Evolutionary conservation across 345 rosid species (phyloP).

Genomic region (Raphanus raphanistrum): DNA sequence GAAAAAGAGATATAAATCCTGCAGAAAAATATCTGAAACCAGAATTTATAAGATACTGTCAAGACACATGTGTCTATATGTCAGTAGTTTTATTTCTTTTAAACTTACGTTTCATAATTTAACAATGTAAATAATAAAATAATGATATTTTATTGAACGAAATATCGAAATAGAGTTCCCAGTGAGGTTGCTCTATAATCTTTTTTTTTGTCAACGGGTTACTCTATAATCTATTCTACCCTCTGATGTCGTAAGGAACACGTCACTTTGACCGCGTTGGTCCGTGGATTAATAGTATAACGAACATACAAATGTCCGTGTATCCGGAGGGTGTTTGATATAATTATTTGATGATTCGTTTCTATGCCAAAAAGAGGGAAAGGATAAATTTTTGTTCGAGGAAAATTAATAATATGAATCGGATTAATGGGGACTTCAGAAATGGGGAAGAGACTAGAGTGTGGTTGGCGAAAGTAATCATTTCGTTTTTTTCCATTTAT

Average conservation of each 20-base stretch:
- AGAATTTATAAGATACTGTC: no score
- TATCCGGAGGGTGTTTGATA: slow-evolving; percentile 12
- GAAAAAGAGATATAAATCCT: no score
- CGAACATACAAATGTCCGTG: slow-evolving; percentile 34
- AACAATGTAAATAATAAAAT: no score
- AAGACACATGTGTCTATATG: no score
- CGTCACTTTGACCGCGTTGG: slow-evolving; percentile 39
- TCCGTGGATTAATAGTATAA: slow-evolving; percentile 9
- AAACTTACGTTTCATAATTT: no score
- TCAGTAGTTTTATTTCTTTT: no score
- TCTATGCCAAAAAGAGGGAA: slow-evolving; percentile 13
- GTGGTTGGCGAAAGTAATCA: slow-evolving; percentile 56
- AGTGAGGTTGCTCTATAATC: neutral
- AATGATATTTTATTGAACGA: no score
- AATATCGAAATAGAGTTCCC: no score
- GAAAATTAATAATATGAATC: slow-evolving; percentile 14
- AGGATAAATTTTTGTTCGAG: neutral
- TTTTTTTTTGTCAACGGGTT: no score
- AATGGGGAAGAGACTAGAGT: slow-evolving; percentile 41
- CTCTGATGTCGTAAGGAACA: slow-evolving; percentile 19
- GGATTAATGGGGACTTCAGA: slow-evolving; percentile 43
- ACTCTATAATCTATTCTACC: neutral
- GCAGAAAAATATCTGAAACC: no score
- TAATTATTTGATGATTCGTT: neutral
- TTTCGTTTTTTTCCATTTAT: slow-evolving; percentile 37